These are phyloP conservation scores for Parathielavia hyrcaniae DNA, from an alignment of 495 filamentous ascomycete genomes.

Conservation along the genomic window DNA sequence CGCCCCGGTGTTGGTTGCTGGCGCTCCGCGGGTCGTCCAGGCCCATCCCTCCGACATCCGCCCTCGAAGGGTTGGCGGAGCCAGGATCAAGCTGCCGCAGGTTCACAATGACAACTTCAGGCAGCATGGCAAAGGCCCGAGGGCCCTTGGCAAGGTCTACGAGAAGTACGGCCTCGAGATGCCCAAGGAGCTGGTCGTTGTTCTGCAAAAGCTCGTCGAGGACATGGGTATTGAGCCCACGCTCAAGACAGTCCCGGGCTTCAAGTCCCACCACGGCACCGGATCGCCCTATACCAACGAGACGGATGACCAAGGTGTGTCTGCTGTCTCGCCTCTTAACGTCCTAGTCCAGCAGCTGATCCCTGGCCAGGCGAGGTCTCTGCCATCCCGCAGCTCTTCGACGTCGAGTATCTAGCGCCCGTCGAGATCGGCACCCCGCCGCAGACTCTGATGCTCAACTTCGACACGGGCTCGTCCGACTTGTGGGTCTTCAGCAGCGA, in stretches of 20 bases:
- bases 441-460: slow-evolving; percentile 63
- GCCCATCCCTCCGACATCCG: slow-evolving; percentile 25
- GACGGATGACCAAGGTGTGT: slow-evolving; percentile 18
- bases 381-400: slow-evolving; percentile 47
- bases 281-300: slow-evolving; percentile 16
- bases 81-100: slow-evolving; percentile 39
- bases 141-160: slow-evolving; percentile 40
- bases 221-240: slow-evolving; percentile 28
- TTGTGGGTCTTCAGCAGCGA: slow-evolving; percentile 58
- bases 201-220: slow-evolving; percentile 28
- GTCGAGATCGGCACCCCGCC: slow-evolving; percentile 66
- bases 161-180: slow-evolving; percentile 37
- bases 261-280: slow-evolving; percentile 15
- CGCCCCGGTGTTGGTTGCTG: slow-evolving; percentile 13
- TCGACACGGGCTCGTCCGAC: slow-evolving; percentile 73
- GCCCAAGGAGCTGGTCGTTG: slow-evolving; percentile 28
- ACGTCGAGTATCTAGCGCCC: slow-evolving; percentile 58
- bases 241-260: slow-evolving; percentile 11
- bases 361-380: slow-evolving; percentile 33
- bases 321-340: background rate
- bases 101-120: slow-evolving; percentile 37
- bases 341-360: background rate
- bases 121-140: slow-evolving; percentile 34
- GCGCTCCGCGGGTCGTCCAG: slow-evolving; percentile 20
- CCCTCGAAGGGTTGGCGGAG: slow-evolving; percentile 34